Evolutionary conservation across 768 basidiomycete species (phyloP).

Genomic region (Tulasnella sp.): DNA sequence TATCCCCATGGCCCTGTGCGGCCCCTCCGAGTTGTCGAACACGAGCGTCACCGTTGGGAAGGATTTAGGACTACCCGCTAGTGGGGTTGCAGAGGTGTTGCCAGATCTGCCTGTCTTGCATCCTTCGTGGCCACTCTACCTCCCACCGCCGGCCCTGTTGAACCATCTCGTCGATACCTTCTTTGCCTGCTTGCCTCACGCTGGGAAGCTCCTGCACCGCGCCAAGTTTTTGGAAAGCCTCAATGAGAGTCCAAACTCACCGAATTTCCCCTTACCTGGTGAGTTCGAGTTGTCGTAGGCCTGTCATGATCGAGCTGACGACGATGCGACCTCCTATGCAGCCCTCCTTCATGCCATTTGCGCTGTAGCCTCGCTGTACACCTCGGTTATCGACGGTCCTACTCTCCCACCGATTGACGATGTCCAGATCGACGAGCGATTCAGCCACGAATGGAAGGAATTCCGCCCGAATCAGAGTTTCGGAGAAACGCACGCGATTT

Average conservation of each 20-base stretch:
- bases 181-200: slow-evolving; percentile 69
- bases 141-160: slow-evolving; percentile 56
- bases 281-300: background rate
- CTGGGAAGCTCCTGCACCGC: slow-evolving; percentile 59
- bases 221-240: slow-evolving; percentile 58
- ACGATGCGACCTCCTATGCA: background rate
- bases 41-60: background rate
- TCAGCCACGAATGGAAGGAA: background rate
- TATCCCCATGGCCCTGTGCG: background rate
- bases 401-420: slow-evolving; percentile 46
- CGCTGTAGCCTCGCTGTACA: slow-evolving; percentile 68
- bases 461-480: slow-evolving; percentile 33
- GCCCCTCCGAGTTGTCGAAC: background rate
- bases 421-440: slow-evolving; percentile 23
- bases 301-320: background rate
- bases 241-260: slow-evolving; percentile 55
- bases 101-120: slow-evolving; percentile 25
- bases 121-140: slow-evolving; percentile 47
- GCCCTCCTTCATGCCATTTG: slow-evolving; percentile 81
- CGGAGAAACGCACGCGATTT: slow-evolving; percentile 54
- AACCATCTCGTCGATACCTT: slow-evolving; percentile 73
- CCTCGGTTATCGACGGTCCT: slow-evolving; percentile 54
- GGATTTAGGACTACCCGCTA: background rate
- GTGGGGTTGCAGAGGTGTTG: background rate
- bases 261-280: slow-evolving; percentile 51